Conservation (phyloP, 2,329 filamentous ascomycete genomes). For the Aspergillus fischeri region DNA sequence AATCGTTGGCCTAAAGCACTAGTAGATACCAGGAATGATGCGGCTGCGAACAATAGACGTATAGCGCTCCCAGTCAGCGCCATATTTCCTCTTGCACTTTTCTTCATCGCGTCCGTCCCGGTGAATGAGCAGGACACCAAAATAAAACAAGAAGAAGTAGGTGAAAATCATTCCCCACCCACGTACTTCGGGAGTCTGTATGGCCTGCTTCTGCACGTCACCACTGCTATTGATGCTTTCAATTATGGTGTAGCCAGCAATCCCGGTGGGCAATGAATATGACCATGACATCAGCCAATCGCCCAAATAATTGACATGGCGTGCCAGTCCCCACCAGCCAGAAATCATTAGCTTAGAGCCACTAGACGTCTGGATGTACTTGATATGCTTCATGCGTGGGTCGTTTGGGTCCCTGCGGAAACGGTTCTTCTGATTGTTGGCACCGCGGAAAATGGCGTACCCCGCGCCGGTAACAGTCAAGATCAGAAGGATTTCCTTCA, state of each 20-base stretch:
- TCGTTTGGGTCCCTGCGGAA: conserved; percentile 87
- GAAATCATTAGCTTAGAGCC: conserved; percentile 77
- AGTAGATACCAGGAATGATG: conserved; percentile 86
- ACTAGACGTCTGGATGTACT: conserved; percentile 77
- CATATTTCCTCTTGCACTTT: conserved; percentile 89
- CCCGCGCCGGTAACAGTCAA: conserved; percentile 64
- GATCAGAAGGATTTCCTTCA: conserved; percentile 60
- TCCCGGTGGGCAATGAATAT: conserved; percentile 79
- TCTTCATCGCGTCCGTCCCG: conserved; percentile 83
- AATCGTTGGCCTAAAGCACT: not conserved
- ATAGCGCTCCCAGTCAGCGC: conserved; percentile 86
- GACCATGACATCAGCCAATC: conserved; percentile 95
- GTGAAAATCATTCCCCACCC: conserved; percentile 86
- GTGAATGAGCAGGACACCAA: conserved; percentile 79
- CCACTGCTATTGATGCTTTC: conserved; percentile 45
- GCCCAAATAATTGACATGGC: conserved; percentile 93
- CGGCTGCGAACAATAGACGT: conserved; percentile 74
- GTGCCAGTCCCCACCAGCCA: conserved; percentile 89
- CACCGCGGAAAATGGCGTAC: conserved; percentile 87
- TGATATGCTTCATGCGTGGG: conserved; percentile 71
- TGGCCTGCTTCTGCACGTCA: conserved; percentile 66
- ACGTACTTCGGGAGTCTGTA: conserved; percentile 67
- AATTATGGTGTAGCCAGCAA: conserved; percentile 74
- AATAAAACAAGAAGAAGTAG: conserved; percentile 94
- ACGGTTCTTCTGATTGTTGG: conserved; percentile 91